Evolutionary conservation across 805 yeast species (phyloP).

Genomic region (Kregervanrija pseudodelftensis): DNA sequence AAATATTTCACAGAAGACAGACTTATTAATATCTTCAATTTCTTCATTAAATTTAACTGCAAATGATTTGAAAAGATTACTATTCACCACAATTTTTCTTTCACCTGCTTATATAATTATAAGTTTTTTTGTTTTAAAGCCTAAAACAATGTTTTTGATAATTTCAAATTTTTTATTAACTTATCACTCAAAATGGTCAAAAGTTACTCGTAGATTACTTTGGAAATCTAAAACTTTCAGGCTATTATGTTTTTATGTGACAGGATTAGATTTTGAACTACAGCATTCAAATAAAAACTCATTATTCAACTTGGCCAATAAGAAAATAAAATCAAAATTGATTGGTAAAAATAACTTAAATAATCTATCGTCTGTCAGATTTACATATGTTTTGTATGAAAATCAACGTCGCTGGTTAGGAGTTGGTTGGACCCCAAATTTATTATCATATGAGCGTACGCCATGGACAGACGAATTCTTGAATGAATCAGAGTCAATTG

Average conservation of each 20-base stretch:
- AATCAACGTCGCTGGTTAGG: slow-evolving; percentile 97
- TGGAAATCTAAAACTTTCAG: slow-evolving; percentile 80
- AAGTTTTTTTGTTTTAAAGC: slow-evolving; percentile 61
- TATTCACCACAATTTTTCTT: slow-evolving; percentile 77
- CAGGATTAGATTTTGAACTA: slow-evolving; percentile 70
- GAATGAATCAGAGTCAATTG: slow-evolving; percentile 76
- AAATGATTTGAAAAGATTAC: slow-evolving; percentile 69
- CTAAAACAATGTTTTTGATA: slow-evolving; percentile 55
- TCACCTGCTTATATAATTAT: slow-evolving; percentile 78
- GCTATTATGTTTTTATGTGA: slow-evolving; percentile 66
- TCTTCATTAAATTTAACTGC: slow-evolving; percentile 65
- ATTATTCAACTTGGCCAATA: slow-evolving; percentile 48
- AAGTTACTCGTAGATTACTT: slow-evolving; percentile 73
- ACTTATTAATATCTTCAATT: slow-evolving; percentile 73
- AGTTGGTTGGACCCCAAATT: slow-evolving; percentile 93
- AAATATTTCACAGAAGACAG: slow-evolving; percentile 67
- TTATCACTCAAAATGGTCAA: slow-evolving; percentile 80
- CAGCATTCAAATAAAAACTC: slow-evolving; percentile 28
- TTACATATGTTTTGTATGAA: slow-evolving; percentile 88
- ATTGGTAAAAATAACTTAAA: slow-evolving; percentile 19
- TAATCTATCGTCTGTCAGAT: slow-evolving; percentile 46
- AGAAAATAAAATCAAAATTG: slow-evolving; percentile 37
- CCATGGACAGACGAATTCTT: slow-evolving; percentile 97
- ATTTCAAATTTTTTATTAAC: slow-evolving; percentile 60
- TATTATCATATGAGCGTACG: slow-evolving; percentile 86